Conservation (phyloP, 1,284 basidiomycete genomes). For the Leccinum griseonigrum region DNA sequence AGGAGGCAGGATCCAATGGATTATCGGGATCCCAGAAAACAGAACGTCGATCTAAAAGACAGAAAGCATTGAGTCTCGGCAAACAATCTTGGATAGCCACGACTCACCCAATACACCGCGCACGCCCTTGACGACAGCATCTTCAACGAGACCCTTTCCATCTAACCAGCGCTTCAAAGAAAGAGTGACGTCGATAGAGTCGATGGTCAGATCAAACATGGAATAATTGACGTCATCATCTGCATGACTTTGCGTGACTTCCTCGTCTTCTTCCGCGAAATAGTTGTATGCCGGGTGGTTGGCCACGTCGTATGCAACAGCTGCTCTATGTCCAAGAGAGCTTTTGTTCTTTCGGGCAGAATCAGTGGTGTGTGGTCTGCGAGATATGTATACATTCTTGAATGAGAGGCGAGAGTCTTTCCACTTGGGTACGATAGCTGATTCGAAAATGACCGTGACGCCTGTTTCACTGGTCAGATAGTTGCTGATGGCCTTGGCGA, state of each 20-base stretch:
- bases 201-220: conserved; percentile 89
- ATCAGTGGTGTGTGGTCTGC: conserved; percentile 51
- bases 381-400: conserved; percentile 94
- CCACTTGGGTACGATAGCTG: conserved; percentile 98
- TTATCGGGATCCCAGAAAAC: conserved; percentile 85
- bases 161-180: conserved; percentile 93
- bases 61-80: background rate
- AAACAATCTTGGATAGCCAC: background rate
- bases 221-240: conserved; percentile 71
- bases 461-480: conserved; percentile 94
- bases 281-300: conserved; percentile 70
- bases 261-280: conserved; percentile 52
- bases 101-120: conserved; percentile 83
- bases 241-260: conserved; percentile 23
- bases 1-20: conserved; percentile 75
- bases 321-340: conserved; percentile 47
- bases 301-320: conserved; percentile 70
- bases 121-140: conserved; percentile 91
- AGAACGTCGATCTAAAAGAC: conserved; percentile 75
- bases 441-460: conserved; percentile 94
- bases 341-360: conserved; percentile 17
- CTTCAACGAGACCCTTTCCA: conserved; percentile 90
- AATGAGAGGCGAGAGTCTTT: conserved; percentile 94
- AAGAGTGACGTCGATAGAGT: conserved; percentile 96
- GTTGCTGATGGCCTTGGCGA: conserved; percentile 88